These are phyloP conservation scores for Blepharisma japonicum DNA, from an alignment of 73 alveolate species.

Conservation along the genomic window DNA sequence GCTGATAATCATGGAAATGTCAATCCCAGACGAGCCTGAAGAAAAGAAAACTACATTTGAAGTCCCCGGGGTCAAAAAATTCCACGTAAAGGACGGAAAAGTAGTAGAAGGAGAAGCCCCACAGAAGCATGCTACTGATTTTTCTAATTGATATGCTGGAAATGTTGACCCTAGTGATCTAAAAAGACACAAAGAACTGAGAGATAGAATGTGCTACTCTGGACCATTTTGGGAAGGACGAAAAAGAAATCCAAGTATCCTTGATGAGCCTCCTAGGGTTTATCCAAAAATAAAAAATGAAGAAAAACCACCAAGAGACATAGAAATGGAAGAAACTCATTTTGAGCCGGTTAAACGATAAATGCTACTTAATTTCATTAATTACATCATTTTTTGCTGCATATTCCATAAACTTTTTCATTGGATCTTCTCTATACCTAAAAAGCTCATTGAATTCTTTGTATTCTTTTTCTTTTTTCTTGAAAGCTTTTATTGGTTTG, in stretches of 20 bases:
- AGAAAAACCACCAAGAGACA: too few species aligned
- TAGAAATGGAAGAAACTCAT: too few species aligned
- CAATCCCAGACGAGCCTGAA: conserved; percentile 9
- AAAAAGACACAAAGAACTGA: conserved; percentile 76
- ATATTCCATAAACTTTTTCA: not conserved
- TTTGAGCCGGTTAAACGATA: too few species aligned
- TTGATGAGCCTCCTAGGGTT: conserved; percentile 43
- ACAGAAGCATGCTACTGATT: conserved; percentile 53
- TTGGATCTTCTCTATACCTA: not conserved
- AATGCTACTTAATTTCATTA: too few species aligned
- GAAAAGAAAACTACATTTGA: conserved; percentile 31
- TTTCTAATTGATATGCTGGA: conserved; percentile 69
- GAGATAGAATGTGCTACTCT: conserved; percentile 71
- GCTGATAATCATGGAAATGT: not conserved
- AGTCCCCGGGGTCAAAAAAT: conserved; percentile 40
- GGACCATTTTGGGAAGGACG: conserved; percentile 88
- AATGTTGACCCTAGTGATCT: conserved; percentile 83
- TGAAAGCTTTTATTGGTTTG: not conserved
- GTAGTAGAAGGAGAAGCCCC: conserved; percentile 73
- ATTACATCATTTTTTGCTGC: too few species aligned
- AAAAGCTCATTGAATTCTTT: not conserved
- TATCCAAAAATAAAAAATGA: too few species aligned
- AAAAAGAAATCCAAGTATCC: conserved; percentile 63
- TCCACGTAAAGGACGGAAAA: conserved; percentile 60
- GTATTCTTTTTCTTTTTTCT: not conserved